These are phyloP conservation scores for Nemania sp. DNA, from an alignment of 2,329 filamentous ascomycete genomes.

Conservation along the genomic window DNA sequence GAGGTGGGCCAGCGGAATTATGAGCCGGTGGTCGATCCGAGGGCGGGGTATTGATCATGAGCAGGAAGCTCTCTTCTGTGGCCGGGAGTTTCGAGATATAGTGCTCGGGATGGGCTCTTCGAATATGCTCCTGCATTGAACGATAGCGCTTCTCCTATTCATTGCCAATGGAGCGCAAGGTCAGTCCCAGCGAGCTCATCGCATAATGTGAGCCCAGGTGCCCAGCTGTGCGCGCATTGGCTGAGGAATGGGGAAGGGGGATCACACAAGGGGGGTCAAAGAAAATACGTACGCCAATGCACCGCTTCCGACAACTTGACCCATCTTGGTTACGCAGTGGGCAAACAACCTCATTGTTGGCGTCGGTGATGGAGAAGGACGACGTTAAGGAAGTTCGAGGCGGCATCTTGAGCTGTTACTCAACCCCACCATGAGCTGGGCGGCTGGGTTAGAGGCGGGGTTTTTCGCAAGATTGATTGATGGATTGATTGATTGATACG, in stretches of 20 bases:
- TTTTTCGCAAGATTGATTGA: slow-evolving; percentile 35
- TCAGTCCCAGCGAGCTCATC: slow-evolving; percentile 12
- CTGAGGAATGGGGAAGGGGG: not conserved
- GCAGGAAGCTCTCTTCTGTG: slow-evolving; percentile 94
- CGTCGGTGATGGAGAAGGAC: slow-evolving; percentile 89
- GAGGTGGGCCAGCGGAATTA: slow-evolving; percentile 40
- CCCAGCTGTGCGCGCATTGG: slow-evolving; percentile 7
- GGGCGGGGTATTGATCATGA: slow-evolving; percentile 93
- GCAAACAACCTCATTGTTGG: slow-evolving; percentile 95
- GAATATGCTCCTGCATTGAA: slow-evolving; percentile 99
- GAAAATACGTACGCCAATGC: slow-evolving; percentile 83
- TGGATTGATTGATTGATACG: slow-evolving; percentile 33
- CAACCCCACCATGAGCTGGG: slow-evolving; percentile 57
- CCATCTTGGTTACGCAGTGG: slow-evolving; percentile 95
- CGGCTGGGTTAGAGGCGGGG: slow-evolving; percentile 44
- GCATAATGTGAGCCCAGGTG: slow-evolving; percentile 1
- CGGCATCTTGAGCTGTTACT: slow-evolving; percentile 70
- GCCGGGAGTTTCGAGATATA: slow-evolving; percentile 98
- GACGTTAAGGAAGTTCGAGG: slow-evolving; percentile 84
- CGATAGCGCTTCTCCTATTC: slow-evolving; percentile 89
- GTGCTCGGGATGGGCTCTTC: slow-evolving; percentile 92
- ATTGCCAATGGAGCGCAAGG: slow-evolving; percentile 34
- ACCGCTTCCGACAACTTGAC: slow-evolving; percentile 95
- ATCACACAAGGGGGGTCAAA: not conserved
- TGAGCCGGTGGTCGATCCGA: slow-evolving; percentile 66